These are phyloP conservation scores for Stygiomarasmius scandens DNA, from an alignment of 1,284 basidiomycete species.

Conservation along the genomic window DNA sequence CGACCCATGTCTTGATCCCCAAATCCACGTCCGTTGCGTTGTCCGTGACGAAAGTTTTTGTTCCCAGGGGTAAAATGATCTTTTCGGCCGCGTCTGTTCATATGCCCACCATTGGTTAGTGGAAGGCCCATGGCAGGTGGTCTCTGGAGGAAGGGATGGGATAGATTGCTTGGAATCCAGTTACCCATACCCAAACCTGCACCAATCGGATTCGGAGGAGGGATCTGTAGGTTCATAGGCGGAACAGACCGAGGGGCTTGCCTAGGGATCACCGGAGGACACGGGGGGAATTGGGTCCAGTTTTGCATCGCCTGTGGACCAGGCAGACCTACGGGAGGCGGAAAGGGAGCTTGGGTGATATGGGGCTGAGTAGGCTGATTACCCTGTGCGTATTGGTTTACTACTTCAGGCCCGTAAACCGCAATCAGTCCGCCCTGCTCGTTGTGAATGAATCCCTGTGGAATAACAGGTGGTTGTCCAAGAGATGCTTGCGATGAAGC, in stretches of 20 bases:
- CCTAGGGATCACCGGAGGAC: not conserved
- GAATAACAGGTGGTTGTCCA: conserved; percentile 59
- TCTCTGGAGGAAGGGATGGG: not conserved
- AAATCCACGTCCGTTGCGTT: not conserved
- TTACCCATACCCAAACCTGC: not conserved
- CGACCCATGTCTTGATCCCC: not conserved
- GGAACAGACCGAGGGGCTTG: conserved; percentile 4
- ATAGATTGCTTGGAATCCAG: conserved; percentile 1
- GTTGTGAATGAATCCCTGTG: conserved; percentile 72
- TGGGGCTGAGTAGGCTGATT: not conserved
- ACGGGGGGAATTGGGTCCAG: conserved; percentile 10
- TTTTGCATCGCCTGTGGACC: not conserved
- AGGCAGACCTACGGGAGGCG: not conserved
- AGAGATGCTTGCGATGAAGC: conserved; percentile 24
- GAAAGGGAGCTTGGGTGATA: not conserved
- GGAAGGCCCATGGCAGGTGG: not conserved
- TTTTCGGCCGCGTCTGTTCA: conserved; percentile 13
- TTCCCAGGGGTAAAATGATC: conserved; percentile 3
- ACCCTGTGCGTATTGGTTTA: conserved; percentile 55
- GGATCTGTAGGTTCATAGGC: not conserved
- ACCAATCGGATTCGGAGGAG: not conserved
- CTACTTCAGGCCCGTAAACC: conserved; percentile 70
- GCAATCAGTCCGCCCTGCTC: conserved; percentile 71
- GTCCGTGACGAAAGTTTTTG: not conserved
- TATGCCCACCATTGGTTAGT: not conserved